phyloP scores from a whole-genome alignment of 768 basidiomycete genomes.

The Plicaturopsis crispa region DNA sequence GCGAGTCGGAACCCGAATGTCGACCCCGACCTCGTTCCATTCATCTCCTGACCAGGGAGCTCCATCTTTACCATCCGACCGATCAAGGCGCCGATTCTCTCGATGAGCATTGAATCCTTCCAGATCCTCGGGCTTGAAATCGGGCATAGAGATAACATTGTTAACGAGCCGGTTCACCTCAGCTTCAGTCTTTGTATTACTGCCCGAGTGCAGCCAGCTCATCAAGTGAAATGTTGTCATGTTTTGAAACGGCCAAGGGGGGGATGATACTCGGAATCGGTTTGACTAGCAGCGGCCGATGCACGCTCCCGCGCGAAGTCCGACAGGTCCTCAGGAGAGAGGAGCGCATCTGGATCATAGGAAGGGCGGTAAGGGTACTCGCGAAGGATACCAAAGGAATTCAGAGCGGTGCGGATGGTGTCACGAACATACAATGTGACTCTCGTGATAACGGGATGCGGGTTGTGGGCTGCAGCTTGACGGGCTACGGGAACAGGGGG shows the following conservation, averaged over 20 bases:
- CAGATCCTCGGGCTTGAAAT: conserved; percentile 1
- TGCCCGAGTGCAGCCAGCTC: neutral
- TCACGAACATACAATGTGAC: conserved; percentile 12
- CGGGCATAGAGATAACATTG: neutral
- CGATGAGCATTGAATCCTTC: neutral
- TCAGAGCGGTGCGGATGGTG: conserved; percentile 11
- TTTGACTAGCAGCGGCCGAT: too few relatives aligned
- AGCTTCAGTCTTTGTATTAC: neutral
- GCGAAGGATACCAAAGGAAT: conserved; percentile 14
- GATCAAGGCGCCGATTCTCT: neutral
- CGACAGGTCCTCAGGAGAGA: conserved; percentile 6
- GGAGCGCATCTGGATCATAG: conserved; percentile 15
- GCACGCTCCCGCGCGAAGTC: too few relatives aligned
- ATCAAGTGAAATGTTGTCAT: neutral
- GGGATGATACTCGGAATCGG: too few relatives aligned
- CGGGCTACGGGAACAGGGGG: neutral
- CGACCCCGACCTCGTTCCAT: conserved; percentile 5
- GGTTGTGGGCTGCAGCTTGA: too few relatives aligned
- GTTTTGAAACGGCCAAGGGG: too few relatives aligned
- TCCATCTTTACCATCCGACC: neutral
- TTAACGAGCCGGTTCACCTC: neutral
- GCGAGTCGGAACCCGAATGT: conserved; percentile 22
- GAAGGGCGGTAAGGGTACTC: conserved; percentile 16
- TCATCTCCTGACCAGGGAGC: neutral
- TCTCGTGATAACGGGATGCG: conserved; percentile 1